Percentiles rank a stretch among this genome's conserved stretches.
Evolutionary conservation across 495 filamentous ascomycete species (phyloP).

Genomic region (Aeminium ludgeri): DNA sequence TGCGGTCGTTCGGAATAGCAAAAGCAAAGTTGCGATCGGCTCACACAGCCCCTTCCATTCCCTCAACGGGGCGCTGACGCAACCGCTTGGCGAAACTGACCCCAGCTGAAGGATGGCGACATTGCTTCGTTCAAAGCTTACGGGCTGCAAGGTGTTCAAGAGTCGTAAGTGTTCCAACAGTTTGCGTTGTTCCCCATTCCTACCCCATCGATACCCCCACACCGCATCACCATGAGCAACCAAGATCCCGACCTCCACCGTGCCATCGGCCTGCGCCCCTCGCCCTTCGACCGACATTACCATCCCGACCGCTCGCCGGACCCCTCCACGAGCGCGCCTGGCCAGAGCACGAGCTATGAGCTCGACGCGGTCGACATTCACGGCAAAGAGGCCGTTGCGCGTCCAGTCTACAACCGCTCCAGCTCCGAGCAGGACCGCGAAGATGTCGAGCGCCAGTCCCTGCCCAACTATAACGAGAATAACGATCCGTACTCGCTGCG

Average conservation of each 20-base stretch:
- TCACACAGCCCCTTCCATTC: no score
- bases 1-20: no score
- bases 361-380: neutral
- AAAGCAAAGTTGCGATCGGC: no score
- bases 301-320: constrained; percentile 9
- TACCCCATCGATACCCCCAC: no score
- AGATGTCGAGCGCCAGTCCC: constrained; percentile 51
- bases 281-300: constrained; percentile 27
- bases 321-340: neutral
- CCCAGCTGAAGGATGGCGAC: no score
- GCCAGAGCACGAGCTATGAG: constrained; percentile 10
- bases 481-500: constrained; percentile 76
- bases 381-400: neutral
- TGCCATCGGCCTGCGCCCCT: constrained; percentile 22
- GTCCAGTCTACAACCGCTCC: constrained; percentile 6
- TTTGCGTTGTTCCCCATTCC: no score
- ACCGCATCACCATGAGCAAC: constrained; percentile 10
- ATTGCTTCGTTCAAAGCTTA: no score
- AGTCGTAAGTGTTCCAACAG: no score
- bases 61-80: no score
- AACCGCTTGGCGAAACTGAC: no score
- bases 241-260: constrained; percentile 25
- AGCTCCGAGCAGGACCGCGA: constrained; percentile 28
- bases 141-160: no score
- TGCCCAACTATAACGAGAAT: constrained; percentile 39